phyloP scores from a whole-genome alignment of 108 stramenopile genomes.

The Pseudonitzschia pungens region DNA sequence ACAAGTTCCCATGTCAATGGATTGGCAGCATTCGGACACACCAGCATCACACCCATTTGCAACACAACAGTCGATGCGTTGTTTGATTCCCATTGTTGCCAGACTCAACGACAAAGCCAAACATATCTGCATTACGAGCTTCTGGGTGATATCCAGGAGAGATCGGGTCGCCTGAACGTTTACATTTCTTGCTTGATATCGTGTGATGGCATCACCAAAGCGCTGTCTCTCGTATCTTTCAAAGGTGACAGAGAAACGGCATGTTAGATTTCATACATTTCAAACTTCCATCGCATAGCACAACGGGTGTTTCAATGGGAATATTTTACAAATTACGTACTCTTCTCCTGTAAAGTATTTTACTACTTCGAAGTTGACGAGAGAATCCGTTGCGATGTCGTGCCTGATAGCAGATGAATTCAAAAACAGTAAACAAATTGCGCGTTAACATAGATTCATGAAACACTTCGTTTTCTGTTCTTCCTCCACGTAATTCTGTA shows the following conservation, averaged over 20 bases:
- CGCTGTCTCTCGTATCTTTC: slow-evolving; percentile 72
- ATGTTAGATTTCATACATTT: neutral
- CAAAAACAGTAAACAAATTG: neutral
- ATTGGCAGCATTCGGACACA: slow-evolving; percentile 63
- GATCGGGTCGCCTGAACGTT: slow-evolving; percentile 84
- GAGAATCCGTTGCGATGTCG: slow-evolving; percentile 86
- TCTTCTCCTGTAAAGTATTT: slow-evolving; percentile 96
- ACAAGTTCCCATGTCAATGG: slow-evolving; percentile 44
- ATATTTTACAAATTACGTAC: neutral
- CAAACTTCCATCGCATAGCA: neutral
- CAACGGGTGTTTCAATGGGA: neutral
- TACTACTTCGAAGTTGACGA: slow-evolving; percentile 97
- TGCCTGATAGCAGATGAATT: slow-evolving; percentile 31
- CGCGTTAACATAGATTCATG: neutral
- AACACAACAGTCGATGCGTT: slow-evolving; percentile 64
- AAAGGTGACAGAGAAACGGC: neutral
- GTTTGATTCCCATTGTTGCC: slow-evolving; percentile 58
- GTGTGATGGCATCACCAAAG: slow-evolving; percentile 68
- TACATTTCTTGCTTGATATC: slow-evolving; percentile 78
- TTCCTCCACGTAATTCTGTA: neutral
- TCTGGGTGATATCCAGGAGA: slow-evolving; percentile 90
- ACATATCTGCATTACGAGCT: slow-evolving; percentile 82
- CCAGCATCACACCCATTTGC: slow-evolving; percentile 61
- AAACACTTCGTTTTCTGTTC: neutral
- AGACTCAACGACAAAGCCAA: slow-evolving; percentile 75